These are phyloP conservation scores for Rhodamnia rubescens DNA, from an alignment of 345 rosid genomes.

Conservation along the genomic window DNA sequence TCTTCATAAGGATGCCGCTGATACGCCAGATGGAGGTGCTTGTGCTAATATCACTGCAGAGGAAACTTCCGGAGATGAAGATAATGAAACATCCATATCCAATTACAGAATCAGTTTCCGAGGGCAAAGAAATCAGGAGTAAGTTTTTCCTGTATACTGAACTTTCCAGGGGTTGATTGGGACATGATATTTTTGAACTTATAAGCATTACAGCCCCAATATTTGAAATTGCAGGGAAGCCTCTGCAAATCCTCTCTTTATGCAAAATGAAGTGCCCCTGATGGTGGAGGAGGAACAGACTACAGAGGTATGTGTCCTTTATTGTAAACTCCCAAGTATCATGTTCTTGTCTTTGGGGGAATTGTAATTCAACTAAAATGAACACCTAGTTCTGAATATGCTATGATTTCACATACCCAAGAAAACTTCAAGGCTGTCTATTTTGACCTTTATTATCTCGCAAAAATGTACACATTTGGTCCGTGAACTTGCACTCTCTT, in stretches of 20 bases:
- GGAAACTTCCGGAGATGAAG: conserved; percentile 5
- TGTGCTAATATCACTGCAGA: conserved; percentile 8
- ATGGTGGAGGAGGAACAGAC: conserved; percentile 27
- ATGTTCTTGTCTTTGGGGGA: neutral
- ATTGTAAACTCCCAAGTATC: neutral
- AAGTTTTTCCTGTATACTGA: conserved; percentile 1
- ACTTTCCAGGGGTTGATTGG: neutral
- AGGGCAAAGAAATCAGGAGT: conserved; percentile 6
- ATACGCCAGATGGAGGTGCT: conserved; percentile 3
- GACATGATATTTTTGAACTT: neutral
- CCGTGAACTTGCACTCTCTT: neutral
- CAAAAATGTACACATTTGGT: neutral
- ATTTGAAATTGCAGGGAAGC: conserved; percentile 7
- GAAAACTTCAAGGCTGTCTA: neutral
- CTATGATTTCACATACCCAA: neutral
- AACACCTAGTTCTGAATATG: neutral
- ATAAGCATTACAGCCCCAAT: neutral
- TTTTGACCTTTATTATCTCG: neutral
- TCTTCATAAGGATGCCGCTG: conserved; percentile 1
- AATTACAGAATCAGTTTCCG: conserved; percentile 3
- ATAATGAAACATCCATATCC: conserved; percentile 14
- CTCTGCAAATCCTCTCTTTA: conserved; percentile 14
- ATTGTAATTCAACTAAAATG: neutral
- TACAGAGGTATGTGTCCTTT: conserved; percentile 19
- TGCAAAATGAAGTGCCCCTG: conserved; percentile 28